These are phyloP conservation scores for Populus tomentosa DNA, from an alignment of 441 rosid species.

Conservation along the genomic window DNA sequence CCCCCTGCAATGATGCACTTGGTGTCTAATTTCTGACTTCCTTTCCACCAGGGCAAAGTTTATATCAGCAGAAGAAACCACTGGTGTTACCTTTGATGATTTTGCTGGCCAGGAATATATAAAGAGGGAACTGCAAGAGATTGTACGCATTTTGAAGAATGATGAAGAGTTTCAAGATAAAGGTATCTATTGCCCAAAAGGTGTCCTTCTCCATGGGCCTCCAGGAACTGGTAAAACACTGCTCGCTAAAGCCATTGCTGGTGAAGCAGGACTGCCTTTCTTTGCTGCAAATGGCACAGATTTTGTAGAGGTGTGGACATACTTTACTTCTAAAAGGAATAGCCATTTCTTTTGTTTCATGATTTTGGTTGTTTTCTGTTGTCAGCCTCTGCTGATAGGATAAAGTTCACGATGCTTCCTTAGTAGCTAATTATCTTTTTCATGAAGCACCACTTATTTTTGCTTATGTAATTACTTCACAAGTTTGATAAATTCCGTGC, in stretches of 20 bases:
- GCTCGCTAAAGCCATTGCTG: slow-evolving; percentile 97
- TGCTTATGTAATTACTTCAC: background rate
- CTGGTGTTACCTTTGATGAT: slow-evolving; percentile 95
- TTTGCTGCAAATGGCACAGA: slow-evolving; percentile 98
- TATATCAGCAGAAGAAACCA: slow-evolving; percentile 91
- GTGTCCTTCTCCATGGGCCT: slow-evolving; percentile 96
- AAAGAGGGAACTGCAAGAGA: slow-evolving; percentile 84
- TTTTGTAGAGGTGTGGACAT: slow-evolving; percentile 76
- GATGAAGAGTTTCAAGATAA: slow-evolving; percentile 88
- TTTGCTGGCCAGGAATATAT: slow-evolving; percentile 99
- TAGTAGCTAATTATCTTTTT: background rate
- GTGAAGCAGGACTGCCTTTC: slow-evolving; percentile 98
- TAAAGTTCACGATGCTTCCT: background rate
- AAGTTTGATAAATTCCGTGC: too few species aligned
- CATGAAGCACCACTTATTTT: background rate
- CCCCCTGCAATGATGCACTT: background rate
- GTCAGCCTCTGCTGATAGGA: background rate
- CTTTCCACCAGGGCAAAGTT: slow-evolving; percentile 69
- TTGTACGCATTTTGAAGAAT: slow-evolving; percentile 82
- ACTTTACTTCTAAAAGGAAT: background rate
- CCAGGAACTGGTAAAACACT: slow-evolving; percentile 98
- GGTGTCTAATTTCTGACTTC: slow-evolving; percentile 24
- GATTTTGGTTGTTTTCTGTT: background rate
- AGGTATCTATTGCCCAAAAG: slow-evolving; percentile 97
- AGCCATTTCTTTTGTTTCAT: background rate